Evolutionary conservation across 148 eudicot species (phyloP).

Genomic region (Arbutus unedo): DNA sequence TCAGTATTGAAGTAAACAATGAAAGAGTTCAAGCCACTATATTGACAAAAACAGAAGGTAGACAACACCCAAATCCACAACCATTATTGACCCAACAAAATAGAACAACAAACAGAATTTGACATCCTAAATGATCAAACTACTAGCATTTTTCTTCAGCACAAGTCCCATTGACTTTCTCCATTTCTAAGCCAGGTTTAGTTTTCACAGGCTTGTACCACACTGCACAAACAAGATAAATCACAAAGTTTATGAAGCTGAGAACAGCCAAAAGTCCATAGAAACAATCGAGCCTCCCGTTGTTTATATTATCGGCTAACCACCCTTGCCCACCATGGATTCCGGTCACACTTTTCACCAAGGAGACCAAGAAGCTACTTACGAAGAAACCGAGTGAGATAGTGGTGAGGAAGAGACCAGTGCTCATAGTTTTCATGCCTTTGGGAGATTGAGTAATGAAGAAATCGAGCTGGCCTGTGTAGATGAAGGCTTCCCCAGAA

Average conservation of each 20-base stretch:
- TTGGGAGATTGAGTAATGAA: constrained; percentile 79
- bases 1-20: constrained; percentile 2
- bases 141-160: constrained; percentile 32
- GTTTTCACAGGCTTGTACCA: constrained; percentile 51
- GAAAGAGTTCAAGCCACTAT: constrained; percentile 6
- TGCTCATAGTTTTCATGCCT: constrained; percentile 87
- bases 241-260: constrained; percentile 43
- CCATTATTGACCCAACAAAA: not conserved
- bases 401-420: constrained; percentile 70
- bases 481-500: constrained; percentile 72
- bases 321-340: constrained; percentile 34
- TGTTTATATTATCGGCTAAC: constrained; percentile 64
- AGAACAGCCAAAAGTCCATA: constrained; percentile 51
- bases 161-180: constrained; percentile 17
- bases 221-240: constrained; percentile 52
- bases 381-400: constrained; percentile 69
- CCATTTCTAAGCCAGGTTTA: constrained; percentile 22
- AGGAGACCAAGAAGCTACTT: constrained; percentile 61
- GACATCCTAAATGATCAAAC: not conserved
- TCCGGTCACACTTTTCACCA: constrained; percentile 50
- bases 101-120: not conserved
- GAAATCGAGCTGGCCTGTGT: constrained; percentile 87
- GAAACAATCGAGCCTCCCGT: constrained; percentile 65
- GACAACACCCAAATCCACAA: not conserved
- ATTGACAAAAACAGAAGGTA: not conserved